A percentile compares a stretch with the other conserved stretches of the same genome.
phyloP scores from a whole-genome alignment of 441 rosid species.

The Manihot esculenta region DNA sequence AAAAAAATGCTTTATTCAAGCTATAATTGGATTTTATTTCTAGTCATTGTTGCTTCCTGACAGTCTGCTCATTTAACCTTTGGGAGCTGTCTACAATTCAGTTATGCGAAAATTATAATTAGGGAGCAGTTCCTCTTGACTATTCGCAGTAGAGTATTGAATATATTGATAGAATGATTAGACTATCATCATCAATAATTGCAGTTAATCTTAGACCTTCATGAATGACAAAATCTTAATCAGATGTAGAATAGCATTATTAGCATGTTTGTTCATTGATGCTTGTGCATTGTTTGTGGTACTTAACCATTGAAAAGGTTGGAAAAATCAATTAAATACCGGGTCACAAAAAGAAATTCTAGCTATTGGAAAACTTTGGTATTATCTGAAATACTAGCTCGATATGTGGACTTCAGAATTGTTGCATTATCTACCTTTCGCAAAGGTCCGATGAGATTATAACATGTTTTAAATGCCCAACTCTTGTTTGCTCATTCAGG shows the following conservation, averaged over 20 bases:
- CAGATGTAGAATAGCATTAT: too few species aligned
- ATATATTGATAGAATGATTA: not conserved
- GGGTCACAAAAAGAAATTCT: too few species aligned
- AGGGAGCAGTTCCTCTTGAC: not conserved
- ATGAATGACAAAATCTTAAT: too few species aligned
- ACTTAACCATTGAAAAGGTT: too few species aligned
- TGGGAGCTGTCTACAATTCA: not conserved
- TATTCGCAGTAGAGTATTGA: not conserved
- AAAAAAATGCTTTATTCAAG: not conserved
- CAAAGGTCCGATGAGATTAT: not conserved
- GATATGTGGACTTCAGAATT: too few species aligned
- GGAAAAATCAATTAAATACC: too few species aligned
- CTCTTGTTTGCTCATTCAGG: constrained; percentile 41
- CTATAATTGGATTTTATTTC: not conserved
- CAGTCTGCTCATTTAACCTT: not conserved
- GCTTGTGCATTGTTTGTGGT: too few species aligned
- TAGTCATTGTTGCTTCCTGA: too few species aligned
- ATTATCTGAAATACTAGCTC: too few species aligned
- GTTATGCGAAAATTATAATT: not conserved
- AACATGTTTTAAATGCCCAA: not conserved
- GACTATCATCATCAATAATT: not conserved
- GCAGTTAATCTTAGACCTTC: not conserved
- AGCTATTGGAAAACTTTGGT: too few species aligned
- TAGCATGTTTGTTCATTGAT: too few species aligned
- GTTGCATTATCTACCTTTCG: too few species aligned